These are phyloP conservation scores for Chytriomyces sp. DNA, from an alignment of 192 early-diverging fungal species.

Conservation along the genomic window DNA sequence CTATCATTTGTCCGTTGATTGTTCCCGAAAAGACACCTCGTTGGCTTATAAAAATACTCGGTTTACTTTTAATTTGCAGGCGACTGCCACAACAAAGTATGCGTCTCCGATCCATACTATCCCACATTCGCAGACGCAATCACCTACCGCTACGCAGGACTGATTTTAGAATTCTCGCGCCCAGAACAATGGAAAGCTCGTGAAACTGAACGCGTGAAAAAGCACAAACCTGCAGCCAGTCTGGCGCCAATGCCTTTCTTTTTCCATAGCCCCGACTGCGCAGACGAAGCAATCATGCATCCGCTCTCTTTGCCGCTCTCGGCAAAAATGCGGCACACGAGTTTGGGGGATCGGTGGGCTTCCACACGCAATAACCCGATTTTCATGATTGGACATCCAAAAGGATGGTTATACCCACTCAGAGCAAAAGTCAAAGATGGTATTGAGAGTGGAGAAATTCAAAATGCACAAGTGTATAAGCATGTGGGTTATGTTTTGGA, in stretches of 20 bases:
- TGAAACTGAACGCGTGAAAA: not conserved
- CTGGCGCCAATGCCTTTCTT: slow-evolving; percentile 18
- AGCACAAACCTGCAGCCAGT: not conserved
- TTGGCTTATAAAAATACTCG: not conserved
- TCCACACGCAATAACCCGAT: not conserved
- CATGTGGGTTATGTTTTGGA: slow-evolving; percentile 30
- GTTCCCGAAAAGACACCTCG: not conserved
- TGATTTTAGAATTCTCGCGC: not conserved
- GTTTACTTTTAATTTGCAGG: not conserved
- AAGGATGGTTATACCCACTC: slow-evolving; percentile 21
- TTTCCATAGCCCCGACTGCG: slow-evolving; percentile 32
- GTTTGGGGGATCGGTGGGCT: slow-evolving; percentile 1
- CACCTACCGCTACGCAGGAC: slow-evolving; percentile 9
- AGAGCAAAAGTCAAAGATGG: not conserved
- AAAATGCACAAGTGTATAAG: slow-evolving; percentile 17
- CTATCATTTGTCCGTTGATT: not conserved
- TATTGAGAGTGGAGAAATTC: slow-evolving; percentile 19
- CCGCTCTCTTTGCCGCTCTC: not conserved
- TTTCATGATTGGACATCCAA: slow-evolving; percentile 3
- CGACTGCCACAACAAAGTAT: slow-evolving; percentile 18
- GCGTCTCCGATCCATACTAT: not conserved
- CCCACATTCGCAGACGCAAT: slow-evolving; percentile 19
- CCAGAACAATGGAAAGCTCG: slow-evolving; percentile 12
- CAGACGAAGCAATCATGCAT: slow-evolving; percentile 18
- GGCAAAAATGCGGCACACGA: not conserved